Base-by-base conservation (phyloP, 2,329 filamentous ascomycete genomes). In the Trichoderma pleuroti region DNA sequence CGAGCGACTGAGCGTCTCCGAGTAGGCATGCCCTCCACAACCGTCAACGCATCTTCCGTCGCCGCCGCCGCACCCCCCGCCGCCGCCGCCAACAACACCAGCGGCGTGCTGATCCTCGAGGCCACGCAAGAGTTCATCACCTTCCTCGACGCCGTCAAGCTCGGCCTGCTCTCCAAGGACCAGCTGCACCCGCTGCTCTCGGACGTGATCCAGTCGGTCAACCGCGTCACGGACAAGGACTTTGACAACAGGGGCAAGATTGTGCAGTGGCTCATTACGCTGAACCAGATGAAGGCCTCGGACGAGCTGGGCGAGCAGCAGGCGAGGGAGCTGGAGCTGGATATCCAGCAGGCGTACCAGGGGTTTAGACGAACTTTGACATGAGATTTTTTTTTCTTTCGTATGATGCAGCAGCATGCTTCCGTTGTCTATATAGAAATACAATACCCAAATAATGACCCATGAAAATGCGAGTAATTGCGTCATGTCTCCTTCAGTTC, bases 111-210 rank as follows among this genome's bases (percentile, higher is more conserved):
- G 42, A 97, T 98, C 71, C 84, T 97, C 54, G 91, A 95, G 74
- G 96, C 96, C 2, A 98, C 95, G 1, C 94, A 99, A 81, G 97
- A 98, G 80, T 99, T 99, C 80, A 99, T 99, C 81, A 99, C 96
- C 0, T 95, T 99, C 78, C 88, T 99, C 66, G 96, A 99, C 79
- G 97, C 96, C 18, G 87, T 99, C 76, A 94, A 94, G 79, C 89
- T 99, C 68, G 94, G 95, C 57, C 89, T 98, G 77, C 86, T 97
- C 12, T 95, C 95, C 61, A 99, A 99, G 79, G 95, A 98, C 80
- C 94, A 96, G 73, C 85, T 99, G n/a, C 97, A 99, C 78, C 96
- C 96, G 4, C 85, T 99, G 24, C 86, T 99, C 2, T 95, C 94
- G 1, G 96, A 98, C 76, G 93, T 98, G 21, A 99, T 99, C 72